Percentiles rank a stretch among this genome's conserved stretches.
These are phyloP conservation scores for Schizochytrium sp. DNA, from an alignment of 108 stramenopile genomes.

Conservation along the genomic window DNA sequence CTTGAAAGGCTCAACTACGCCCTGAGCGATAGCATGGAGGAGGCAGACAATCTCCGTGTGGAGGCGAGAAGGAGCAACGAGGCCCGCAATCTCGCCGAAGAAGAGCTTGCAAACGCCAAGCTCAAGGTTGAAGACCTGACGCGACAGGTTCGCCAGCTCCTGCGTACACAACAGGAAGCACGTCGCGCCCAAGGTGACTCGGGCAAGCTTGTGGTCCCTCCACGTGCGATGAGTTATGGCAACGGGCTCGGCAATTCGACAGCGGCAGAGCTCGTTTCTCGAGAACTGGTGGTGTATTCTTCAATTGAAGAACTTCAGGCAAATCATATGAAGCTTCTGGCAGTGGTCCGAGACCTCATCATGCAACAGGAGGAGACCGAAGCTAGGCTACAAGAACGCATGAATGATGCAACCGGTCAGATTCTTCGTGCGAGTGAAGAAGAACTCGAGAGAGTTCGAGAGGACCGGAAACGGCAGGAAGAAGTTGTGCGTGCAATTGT, in stretches of 20 bases:
- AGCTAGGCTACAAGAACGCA: conserved; percentile 12
- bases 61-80: not conserved
- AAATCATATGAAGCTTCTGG: conserved; percentile 43
- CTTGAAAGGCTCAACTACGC: not conserved
- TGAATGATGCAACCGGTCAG: conserved; percentile 19
- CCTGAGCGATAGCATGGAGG: not conserved
- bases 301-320: not conserved
- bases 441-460: conserved; percentile 12
- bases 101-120: conserved; percentile 2
- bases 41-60: not conserved
- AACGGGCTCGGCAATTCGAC: not conserved
- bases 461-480: conserved; percentile 47
- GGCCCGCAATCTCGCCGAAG: conserved; percentile 8
- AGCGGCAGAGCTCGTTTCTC: conserved; percentile 13
- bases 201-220: not conserved
- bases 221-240: not conserved
- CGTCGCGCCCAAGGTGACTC: not conserved
- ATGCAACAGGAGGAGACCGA: conserved; percentile 13
- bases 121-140: conserved; percentile 4
- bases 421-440: not conserved
- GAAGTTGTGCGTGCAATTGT: conserved; percentile 44
- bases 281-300: not conserved
- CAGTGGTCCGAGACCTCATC: conserved; percentile 18
- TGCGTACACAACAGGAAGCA: conserved; percentile 14
- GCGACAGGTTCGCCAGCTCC: conserved; percentile 45